Evolutionary conservation across 176 grass and related monocot species (phyloP).

Genomic region (Bromus sterilis): DNA sequence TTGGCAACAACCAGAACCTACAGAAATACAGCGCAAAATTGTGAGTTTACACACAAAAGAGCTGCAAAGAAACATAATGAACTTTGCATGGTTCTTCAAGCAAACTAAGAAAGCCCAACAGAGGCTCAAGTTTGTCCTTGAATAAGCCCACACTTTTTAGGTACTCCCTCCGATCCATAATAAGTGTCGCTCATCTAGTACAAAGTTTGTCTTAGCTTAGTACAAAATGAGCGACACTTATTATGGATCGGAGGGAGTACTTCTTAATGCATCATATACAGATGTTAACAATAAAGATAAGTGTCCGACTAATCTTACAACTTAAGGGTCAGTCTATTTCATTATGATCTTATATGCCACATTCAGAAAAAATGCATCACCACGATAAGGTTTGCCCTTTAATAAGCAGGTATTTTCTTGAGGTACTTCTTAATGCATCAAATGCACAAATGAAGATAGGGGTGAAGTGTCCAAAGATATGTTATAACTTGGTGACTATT

Average conservation of each 20-base stretch:
- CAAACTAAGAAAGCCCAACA: constrained; percentile 2
- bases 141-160: neutral
- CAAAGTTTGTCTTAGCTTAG: no score
- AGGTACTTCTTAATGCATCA: neutral
- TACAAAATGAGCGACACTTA: no score
- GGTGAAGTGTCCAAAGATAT: neutral
- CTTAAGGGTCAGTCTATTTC: neutral
- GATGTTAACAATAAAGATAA: neutral
- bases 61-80: neutral
- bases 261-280: neutral
- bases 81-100: neutral
- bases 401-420: neutral
- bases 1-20: constrained; percentile 98
- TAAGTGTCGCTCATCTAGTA: no score
- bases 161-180: no score
- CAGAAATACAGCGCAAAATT: neutral
- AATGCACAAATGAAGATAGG: neutral
- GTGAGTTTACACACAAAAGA: neutral
- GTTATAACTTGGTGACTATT: neutral
- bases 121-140: neutral
- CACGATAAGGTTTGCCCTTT: neutral
- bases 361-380: neutral
- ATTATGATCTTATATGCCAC: neutral
- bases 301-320: neutral
- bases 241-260: no score